Percentiles rank a stretch among this genome's conserved stretches.
Evolutionary conservation across 257 asterid genomes (phyloP).

Genomic region (Solanum okadae): DNA sequence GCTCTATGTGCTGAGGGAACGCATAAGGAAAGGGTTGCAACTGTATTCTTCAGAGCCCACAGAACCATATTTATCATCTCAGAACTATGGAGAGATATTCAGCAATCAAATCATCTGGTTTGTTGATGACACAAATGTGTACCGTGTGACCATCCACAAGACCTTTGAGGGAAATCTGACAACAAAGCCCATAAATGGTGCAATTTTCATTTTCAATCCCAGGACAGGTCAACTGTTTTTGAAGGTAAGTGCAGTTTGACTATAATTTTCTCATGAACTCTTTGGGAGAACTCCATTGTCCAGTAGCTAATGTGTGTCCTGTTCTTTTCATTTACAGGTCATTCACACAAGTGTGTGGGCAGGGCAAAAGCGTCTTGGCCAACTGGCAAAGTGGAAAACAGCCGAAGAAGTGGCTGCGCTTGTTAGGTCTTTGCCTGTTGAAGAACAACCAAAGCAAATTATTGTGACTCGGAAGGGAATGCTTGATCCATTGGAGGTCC

Average conservation of each 20-base stretch:
- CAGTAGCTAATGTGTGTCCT: background rate
- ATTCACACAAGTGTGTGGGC: conserved; percentile 99
- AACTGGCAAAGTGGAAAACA: conserved; percentile 99
- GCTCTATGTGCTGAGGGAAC: conserved; percentile 83
- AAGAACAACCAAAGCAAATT: conserved; percentile 95
- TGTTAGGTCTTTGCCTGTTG: conserved; percentile 93
- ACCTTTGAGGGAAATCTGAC: conserved; percentile 97
- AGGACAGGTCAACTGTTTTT: conserved; percentile 93
- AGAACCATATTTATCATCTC: conserved; percentile 95
- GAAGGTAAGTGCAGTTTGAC: conserved; percentile 41
- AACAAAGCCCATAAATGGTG: conserved; percentile 96
- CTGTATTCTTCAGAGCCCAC: conserved; percentile 98
- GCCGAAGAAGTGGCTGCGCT: conserved; percentile 99
- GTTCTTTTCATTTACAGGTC: conserved; percentile 39
- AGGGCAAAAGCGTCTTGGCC: conserved; percentile 98
- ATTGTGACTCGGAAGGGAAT: conserved; percentile 98
- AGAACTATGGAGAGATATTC: conserved; percentile 97
- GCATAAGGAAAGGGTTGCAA: conserved; percentile 93
- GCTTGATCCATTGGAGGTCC: conserved; percentile 98
- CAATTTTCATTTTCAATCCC: conserved; percentile 92
- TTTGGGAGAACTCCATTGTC: background rate
- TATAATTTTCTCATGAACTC: background rate
- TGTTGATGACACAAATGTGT: conserved; percentile 96
- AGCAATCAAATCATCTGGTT: conserved; percentile 99
- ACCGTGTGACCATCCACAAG: conserved; percentile 97